A percentile compares a stretch with the other conserved stretches of the same genome.
These are phyloP conservation scores for Neckera pumila DNA, from an alignment of 225 moss, liverwort and hornwort species.

Conservation along the genomic window DNA sequence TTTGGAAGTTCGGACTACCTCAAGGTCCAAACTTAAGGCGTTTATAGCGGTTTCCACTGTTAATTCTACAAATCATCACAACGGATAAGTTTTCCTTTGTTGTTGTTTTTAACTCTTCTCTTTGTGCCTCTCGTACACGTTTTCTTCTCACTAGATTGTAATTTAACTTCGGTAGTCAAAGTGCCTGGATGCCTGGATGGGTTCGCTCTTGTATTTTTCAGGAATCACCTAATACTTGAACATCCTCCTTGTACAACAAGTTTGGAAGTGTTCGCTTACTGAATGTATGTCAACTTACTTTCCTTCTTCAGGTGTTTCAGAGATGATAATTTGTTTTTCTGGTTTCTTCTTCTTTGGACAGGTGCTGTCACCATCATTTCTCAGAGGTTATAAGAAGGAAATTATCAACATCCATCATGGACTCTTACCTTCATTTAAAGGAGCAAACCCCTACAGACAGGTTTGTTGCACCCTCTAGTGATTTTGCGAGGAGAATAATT, in stretches of 20 bases:
- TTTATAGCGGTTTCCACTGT: not conserved
- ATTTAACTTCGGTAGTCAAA: not conserved
- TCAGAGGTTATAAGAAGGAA: conserved; percentile 68
- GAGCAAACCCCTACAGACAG: conserved; percentile 93
- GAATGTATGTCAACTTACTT: not conserved
- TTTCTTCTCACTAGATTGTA: not conserved
- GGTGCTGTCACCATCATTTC: conserved; percentile 76
- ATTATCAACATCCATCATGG: conserved; percentile 99
- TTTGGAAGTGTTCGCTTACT: not conserved
- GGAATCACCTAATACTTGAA: not conserved
- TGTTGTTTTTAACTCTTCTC: not conserved
- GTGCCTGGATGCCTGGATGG: not conserved
- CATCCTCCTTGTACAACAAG: not conserved
- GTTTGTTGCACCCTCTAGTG: not conserved
- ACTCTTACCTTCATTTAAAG: conserved; percentile 92
- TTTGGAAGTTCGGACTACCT: not conserved
- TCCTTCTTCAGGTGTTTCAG: not conserved
- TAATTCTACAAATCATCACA: not conserved
- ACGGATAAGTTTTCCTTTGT: not conserved
- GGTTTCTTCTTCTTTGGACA: conserved; percentile 8
- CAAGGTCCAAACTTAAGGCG: not conserved
- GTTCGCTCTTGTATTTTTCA: not conserved
- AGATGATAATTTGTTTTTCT: not conserved
- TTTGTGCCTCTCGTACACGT: not conserved
- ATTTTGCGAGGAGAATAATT: not conserved